Evolutionary conservation across 352 stramenopile species (phyloP).

Genomic region (Pythium chondricola): DNA sequence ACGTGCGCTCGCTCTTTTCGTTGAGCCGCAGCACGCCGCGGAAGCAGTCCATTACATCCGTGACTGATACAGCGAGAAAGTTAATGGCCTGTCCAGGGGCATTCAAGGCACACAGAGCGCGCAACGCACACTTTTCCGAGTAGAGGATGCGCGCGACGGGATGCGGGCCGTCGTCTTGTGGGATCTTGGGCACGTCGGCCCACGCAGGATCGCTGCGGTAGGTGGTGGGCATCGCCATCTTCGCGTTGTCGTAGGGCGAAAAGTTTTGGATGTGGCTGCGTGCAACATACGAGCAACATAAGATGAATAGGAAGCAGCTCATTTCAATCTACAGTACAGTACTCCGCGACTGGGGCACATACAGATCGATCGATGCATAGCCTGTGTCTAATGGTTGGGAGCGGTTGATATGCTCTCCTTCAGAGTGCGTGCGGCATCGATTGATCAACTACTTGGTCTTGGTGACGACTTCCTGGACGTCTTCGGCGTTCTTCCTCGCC

Average conservation of each 20-base stretch:
- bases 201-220: slow-evolving; percentile 65
- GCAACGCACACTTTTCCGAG: slow-evolving; percentile 55
- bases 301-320: no score
- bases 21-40: slow-evolving; percentile 88
- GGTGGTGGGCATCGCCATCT: background rate
- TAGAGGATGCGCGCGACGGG: slow-evolving; percentile 79
- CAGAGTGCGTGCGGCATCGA: no score
- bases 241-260: background rate
- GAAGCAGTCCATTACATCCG: slow-evolving; percentile 93
- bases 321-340: no score
- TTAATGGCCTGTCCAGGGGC: no score
- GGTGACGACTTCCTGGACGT: slow-evolving; percentile 46
- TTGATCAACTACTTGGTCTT: slow-evolving; percentile 20
- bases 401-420: no score
- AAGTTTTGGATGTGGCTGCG: no score
- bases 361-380: no score
- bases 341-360: no score
- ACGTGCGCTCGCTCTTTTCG: slow-evolving; percentile 88
- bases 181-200: slow-evolving; percentile 79
- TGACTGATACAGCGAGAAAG: slow-evolving; percentile 32
- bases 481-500: slow-evolving; percentile 56
- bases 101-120: background rate
- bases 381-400: no score
- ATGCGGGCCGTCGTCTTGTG: slow-evolving; percentile 76
- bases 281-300: slow-evolving; percentile 19